Percentiles rank a stretch among this genome's conserved stretches.
phyloP scores from a whole-genome alignment of 169 alveolate genomes.

The Pseudocohnilembus persalinus region DNA sequence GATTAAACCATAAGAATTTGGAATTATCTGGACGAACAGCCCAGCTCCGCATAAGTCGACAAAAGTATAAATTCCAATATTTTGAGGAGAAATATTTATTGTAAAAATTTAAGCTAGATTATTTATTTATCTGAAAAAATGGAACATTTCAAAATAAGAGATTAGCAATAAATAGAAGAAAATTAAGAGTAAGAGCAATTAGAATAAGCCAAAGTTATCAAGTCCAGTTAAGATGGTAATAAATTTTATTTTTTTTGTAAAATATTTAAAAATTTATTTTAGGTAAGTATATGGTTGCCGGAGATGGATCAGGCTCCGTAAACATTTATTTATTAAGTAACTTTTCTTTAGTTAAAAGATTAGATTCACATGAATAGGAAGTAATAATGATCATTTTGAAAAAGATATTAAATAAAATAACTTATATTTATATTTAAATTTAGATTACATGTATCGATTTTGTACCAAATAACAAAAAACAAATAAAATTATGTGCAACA shows the following conservation, averaged over 20 bases:
- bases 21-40: constrained; percentile 19
- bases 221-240: not conserved
- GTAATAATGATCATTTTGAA: too few species aligned
- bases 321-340: not conserved
- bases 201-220: not conserved
- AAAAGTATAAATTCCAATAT: constrained; percentile 8
- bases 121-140: constrained; percentile 29
- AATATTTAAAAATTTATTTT: too few species aligned
- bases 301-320: not conserved
- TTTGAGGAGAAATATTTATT: constrained; percentile 53
- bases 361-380: constrained; percentile 26
- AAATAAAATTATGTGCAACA: constrained; percentile 16
- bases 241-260: too few species aligned
- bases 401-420: too few species aligned
- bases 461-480: not conserved
- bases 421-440: too few species aligned
- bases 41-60: not conserved
- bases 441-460: constrained; percentile 15
- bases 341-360: constrained; percentile 9
- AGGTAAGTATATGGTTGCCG: not conserved
- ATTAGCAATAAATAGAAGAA: too few species aligned
- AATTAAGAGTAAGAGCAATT: not conserved
- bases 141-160: not conserved
- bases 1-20: constrained; percentile 69
- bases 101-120: constrained; percentile 55